Evolutionary conservation across 2,329 filamentous ascomycete species (phyloP).

Genomic region (Cercospora sojina): DNA sequence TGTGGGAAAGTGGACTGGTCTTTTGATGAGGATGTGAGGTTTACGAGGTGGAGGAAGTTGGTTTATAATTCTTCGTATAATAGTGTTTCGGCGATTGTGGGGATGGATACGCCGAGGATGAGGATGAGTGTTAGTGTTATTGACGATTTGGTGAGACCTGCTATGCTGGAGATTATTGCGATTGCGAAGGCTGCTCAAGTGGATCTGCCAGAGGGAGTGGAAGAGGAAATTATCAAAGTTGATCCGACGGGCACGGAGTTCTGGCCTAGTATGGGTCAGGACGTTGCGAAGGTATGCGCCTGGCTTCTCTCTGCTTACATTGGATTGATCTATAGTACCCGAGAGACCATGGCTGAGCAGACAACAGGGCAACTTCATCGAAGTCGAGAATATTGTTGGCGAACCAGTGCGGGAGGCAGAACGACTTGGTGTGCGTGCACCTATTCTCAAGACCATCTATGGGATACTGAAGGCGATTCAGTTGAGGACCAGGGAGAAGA

Average conservation of each 20-base stretch:
- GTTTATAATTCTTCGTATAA: constrained; percentile 55
- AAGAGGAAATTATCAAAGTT: constrained; percentile 48
- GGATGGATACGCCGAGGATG: constrained; percentile 54
- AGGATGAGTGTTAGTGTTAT: constrained; percentile 48
- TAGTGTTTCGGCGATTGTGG: constrained; percentile 52
- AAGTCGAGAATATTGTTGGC: constrained; percentile 57
- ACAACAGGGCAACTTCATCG: constrained; percentile 52
- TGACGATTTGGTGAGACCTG: constrained; percentile 52
- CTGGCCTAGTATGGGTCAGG: constrained; percentile 56
- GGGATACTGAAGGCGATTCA: constrained; percentile 51
- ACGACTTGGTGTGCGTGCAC: constrained; percentile 50
- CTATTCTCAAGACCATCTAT: constrained; percentile 52
- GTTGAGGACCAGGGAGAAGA: constrained; percentile 48
- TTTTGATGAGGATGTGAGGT: constrained; percentile 46
- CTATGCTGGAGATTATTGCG: constrained; percentile 55
- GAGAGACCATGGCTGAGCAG: neutral
- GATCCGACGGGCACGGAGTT: constrained; percentile 53
- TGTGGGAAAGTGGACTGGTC: constrained; percentile 46
- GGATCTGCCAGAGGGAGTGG: constrained; percentile 45
- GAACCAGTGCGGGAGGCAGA: constrained; percentile 57
- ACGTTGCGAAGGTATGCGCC: constrained; percentile 47
- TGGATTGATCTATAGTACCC: neutral
- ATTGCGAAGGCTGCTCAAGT: constrained; percentile 49
- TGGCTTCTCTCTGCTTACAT: neutral
- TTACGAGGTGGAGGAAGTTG: constrained; percentile 53